Base-by-base conservation (phyloP, 108 stramenopile genomes). In the Pseudonitzschia delicatissima region DNA sequence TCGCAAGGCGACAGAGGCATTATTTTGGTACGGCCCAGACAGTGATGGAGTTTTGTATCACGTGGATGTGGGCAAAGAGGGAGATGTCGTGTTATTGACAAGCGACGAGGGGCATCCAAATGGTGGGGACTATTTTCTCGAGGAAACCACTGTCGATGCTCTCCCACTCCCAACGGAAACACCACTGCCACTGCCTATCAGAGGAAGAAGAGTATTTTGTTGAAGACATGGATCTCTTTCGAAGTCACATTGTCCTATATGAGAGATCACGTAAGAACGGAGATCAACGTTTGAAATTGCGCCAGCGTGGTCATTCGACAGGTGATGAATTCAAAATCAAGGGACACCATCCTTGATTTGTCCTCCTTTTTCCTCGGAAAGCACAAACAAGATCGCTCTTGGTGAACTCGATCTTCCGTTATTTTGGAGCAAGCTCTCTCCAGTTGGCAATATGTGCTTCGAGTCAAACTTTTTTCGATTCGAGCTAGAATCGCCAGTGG, bases 191-290 rank as follows among this genome's bases (percentile, higher is more conserved):
- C 42, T 32, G 15, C 27, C 2, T 27, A n/a, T 26, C 29, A 69
- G 18, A 48, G 29, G 45, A 32, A 7, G 21, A 7, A 6, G 64
- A 53, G 8, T 66, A 40, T 45, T 33, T 71, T 8, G 66, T 78
- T 5, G 55, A 48, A n/a, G 77, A 82, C 36, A 78, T 82, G 70
- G 81, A 82, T 25, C 57, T 82, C 11, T 82, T 78, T 59, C 63
- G 52, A 34, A 70, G 68, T 33, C 75, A 57, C 42, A 25, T 76
- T 12, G 66, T 73, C 11, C 52, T 78, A 12, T 77, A 78, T 39
- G 74, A 82, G 44, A 39, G 55, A 11, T 69, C 67, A 37, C 67
- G 7, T 7, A 18, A 11, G 26, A 62, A 78, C 15, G 81, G 74
- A 5, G 18, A 35, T 11, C 74, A 69, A 5, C 74, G 64, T 35